Conservation (phyloP, 2,329 filamentous ascomycete genomes). For the Penicillium verrucosum region DNA sequence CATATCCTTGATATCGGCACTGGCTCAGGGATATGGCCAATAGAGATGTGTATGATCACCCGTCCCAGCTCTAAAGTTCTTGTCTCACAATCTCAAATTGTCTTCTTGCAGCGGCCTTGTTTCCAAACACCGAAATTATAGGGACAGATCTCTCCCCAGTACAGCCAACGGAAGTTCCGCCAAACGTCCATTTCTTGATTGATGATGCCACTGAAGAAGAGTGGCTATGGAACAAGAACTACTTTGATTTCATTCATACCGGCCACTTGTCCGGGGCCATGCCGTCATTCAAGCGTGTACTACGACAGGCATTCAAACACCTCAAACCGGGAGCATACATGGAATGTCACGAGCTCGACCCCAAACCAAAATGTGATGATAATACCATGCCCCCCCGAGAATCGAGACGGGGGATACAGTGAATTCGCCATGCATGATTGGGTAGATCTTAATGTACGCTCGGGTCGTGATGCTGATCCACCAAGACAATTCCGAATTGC, state of each 20-base stretch:
- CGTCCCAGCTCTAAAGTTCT: not conserved
- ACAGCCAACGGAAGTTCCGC: slow-evolving; percentile 63
- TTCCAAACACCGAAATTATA: slow-evolving; percentile 57
- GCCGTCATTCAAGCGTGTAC: slow-evolving; percentile 54
- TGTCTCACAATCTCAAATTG: slow-evolving; percentile 13
- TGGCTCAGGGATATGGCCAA: slow-evolving; percentile 65
- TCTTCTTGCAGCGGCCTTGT: slow-evolving; percentile 37
- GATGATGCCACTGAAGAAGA: slow-evolving; percentile 64
- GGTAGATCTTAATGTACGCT: slow-evolving; percentile 42
- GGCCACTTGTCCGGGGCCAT: slow-evolving; percentile 58
- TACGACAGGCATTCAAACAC: slow-evolving; percentile 51
- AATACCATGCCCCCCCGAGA: slow-evolving; percentile 49
- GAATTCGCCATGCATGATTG: slow-evolving; percentile 47
- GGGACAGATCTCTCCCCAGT: slow-evolving; percentile 68
- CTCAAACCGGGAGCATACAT: slow-evolving; percentile 56
- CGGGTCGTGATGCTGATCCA: slow-evolving; percentile 46
- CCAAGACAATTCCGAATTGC: slow-evolving; percentile 51
- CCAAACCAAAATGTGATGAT: slow-evolving; percentile 52
- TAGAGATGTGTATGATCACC: slow-evolving; percentile 56
- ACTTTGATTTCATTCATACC: slow-evolving; percentile 60
- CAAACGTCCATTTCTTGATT: slow-evolving; percentile 71
- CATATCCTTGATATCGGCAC: slow-evolving; percentile 58
- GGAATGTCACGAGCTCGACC: slow-evolving; percentile 46
- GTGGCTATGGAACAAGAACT: slow-evolving; percentile 52
- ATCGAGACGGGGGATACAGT: slow-evolving; percentile 34